phyloP scores from a whole-genome alignment of 768 basidiomycete genomes.

The Mycena vitilis region DNA sequence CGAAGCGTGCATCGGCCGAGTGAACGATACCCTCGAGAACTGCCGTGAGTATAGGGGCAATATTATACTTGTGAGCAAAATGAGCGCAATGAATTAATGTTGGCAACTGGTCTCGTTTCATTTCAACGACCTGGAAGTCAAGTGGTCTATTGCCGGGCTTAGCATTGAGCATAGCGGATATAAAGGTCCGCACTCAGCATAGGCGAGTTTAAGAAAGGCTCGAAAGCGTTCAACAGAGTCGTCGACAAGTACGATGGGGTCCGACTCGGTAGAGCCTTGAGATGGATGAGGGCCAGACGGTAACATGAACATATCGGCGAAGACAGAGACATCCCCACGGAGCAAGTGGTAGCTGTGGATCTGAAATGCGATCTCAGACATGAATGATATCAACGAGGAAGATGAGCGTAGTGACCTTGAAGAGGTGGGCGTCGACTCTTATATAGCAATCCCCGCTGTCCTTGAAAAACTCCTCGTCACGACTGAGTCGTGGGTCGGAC shows the following conservation, averaged over 20 bases:
- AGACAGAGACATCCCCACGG: not conserved
- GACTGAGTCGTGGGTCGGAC: not conserved
- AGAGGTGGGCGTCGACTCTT: not conserved
- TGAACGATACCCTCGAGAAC: not conserved
- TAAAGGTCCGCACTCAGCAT: not conserved
- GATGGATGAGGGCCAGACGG: not conserved
- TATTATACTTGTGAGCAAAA: constrained; percentile 12
- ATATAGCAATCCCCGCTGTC: constrained; percentile 10
- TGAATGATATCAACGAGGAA: not conserved
- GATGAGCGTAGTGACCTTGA: constrained; percentile 11
- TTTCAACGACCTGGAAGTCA: not conserved
- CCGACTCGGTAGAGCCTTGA: not conserved
- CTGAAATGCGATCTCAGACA: not conserved
- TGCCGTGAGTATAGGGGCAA: not conserved
- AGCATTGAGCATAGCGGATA: not conserved
- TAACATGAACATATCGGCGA: constrained; percentile 9
- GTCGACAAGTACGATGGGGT: constrained; percentile 2
- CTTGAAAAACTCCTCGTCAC: not conserved
- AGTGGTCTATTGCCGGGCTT: not conserved
- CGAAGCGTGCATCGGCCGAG: not conserved
- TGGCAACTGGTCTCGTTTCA: not conserved
- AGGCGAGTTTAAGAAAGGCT: not conserved
- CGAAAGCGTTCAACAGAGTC: not conserved
- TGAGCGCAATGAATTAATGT: constrained; percentile 5
- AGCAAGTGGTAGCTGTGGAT: constrained; percentile 8